A percentile compares a stretch with the other conserved stretches of the same genome.
phyloP scores from a whole-genome alignment of 768 basidiomycete genomes.

The Strobilomyces dryophilus region DNA sequence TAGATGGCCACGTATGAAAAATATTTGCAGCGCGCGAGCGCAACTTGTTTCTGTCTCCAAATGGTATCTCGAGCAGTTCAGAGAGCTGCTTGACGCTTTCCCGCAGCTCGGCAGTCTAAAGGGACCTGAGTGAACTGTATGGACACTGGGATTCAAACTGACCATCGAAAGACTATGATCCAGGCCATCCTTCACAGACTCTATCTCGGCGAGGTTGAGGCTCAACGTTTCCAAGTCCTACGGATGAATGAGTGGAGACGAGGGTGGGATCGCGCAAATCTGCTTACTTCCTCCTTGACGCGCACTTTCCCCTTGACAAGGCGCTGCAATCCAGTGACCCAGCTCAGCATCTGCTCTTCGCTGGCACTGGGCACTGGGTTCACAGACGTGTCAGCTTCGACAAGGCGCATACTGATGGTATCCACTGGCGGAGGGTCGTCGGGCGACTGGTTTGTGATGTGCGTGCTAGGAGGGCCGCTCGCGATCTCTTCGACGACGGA shows the following conservation, averaged over 20 bases:
- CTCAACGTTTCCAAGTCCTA: conserved; percentile 28
- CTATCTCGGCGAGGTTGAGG: conserved; percentile 28
- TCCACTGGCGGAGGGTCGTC: neutral
- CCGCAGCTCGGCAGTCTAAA: conserved; percentile 19
- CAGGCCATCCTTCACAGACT: conserved; percentile 19
- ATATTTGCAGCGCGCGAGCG: conserved; percentile 20
- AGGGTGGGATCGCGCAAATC: neutral
- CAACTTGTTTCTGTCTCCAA: conserved; percentile 25
- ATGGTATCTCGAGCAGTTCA: conserved; percentile 27
- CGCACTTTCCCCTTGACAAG: conserved; percentile 28
- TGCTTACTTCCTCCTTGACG: conserved; percentile 21
- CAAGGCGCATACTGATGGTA: neutral
- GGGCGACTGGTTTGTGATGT: conserved; percentile 19
- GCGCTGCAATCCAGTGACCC: conserved; percentile 26
- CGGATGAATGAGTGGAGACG: neutral
- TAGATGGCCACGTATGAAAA: conserved; percentile 13
- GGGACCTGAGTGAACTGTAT: neutral
- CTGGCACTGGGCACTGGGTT: neutral
- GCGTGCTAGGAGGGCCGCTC: conserved; percentile 14
- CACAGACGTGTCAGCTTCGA: neutral
- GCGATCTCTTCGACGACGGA: neutral
- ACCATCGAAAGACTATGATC: conserved; percentile 12
- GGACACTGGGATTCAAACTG: neutral
- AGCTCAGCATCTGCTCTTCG: conserved; percentile 12
- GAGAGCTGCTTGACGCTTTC: conserved; percentile 24